These are phyloP conservation scores for Cicer chorassanicum DNA, from an alignment of 306 rosid species.

Conservation along the genomic window DNA sequence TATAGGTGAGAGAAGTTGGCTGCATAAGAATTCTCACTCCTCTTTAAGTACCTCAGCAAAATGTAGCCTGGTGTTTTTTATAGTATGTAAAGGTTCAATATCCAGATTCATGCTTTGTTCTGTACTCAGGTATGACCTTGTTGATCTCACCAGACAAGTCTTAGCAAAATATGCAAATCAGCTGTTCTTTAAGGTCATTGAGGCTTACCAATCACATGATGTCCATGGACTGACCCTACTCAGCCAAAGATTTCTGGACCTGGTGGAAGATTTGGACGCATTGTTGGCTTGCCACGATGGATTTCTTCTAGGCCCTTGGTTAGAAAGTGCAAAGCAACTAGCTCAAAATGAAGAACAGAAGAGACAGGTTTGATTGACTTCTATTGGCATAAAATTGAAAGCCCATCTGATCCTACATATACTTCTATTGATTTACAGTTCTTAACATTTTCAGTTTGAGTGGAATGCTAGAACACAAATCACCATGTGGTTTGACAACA, in stretches of 20 bases:
- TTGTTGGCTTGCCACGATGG: slow-evolving; percentile 87
- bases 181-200: slow-evolving; percentile 65
- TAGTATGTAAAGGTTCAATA: slow-evolving; percentile 15
- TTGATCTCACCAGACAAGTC: slow-evolving; percentile 87
- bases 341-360: slow-evolving; percentile 75
- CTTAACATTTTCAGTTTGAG: slow-evolving; percentile 63
- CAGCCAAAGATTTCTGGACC: slow-evolving; percentile 67
- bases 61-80: not conserved
- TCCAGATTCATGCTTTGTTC: slow-evolving; percentile 28
- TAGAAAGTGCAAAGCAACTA: slow-evolving; percentile 80
- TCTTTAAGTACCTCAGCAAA: not conserved
- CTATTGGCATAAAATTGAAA: slow-evolving; percentile 9
- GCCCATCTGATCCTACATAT: not conserved
- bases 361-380: slow-evolving; percentile 63
- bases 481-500: slow-evolving; percentile 96
- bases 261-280: slow-evolving; percentile 74
- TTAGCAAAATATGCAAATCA: slow-evolving; percentile 78
- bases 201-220: slow-evolving; percentile 64
- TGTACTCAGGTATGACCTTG: slow-evolving; percentile 76
- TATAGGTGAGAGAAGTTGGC: slow-evolving; percentile 58
- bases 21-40: not conserved
- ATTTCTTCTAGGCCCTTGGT: slow-evolving; percentile 90
- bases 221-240: slow-evolving; percentile 43
- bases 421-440: slow-evolving; percentile 35
- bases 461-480: slow-evolving; percentile 96